Percentiles rank a stretch among this genome's conserved stretches.
These are phyloP conservation scores for Phytophthora hibernalis DNA, from an alignment of 352 stramenopile species.

Conservation along the genomic window DNA sequence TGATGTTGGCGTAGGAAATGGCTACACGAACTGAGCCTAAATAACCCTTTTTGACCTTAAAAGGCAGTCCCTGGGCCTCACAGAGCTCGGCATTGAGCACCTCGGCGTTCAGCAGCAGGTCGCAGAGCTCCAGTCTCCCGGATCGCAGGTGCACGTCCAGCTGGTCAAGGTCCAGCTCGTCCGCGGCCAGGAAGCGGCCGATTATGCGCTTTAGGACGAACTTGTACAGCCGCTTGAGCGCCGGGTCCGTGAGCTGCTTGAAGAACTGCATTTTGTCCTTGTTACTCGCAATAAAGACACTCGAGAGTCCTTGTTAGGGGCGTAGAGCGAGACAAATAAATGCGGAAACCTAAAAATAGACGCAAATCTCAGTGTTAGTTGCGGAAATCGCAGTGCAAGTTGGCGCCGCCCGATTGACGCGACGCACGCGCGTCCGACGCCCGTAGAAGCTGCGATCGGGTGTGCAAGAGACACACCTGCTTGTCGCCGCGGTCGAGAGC, in stretches of 20 bases:
- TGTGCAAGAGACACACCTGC: constrained; percentile 13
- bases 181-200: constrained; percentile 81
- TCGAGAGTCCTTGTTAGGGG: constrained; percentile 2
- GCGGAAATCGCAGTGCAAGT: constrained; percentile 1
- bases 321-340: constrained; percentile 7
- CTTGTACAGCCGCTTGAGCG: constrained; percentile 92
- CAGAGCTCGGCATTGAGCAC: constrained; percentile 85
- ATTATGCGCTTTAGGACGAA: constrained; percentile 92
- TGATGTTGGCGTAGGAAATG: constrained; percentile 89
- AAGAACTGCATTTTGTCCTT: constrained; percentile 82
- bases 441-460: neutral
- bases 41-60: constrained; percentile 89
- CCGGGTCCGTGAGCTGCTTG: constrained; percentile 88
- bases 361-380: constrained; percentile 13
- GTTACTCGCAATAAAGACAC: constrained; percentile 1
- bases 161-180: constrained; percentile 89
- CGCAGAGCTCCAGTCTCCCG: constrained; percentile 80
- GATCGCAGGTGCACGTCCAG: constrained; percentile 86
- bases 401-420: constrained; percentile 3
- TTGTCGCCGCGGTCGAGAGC: neutral
- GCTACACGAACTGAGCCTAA: constrained; percentile 83
- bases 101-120: constrained; percentile 80
- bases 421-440: neutral
- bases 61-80: constrained; percentile 70
- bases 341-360: constrained; percentile 24